Evolutionary conservation across 2,329 filamentous ascomycete genomes (phyloP).

Genomic region (Aspergillus pseudonomiae): DNA sequence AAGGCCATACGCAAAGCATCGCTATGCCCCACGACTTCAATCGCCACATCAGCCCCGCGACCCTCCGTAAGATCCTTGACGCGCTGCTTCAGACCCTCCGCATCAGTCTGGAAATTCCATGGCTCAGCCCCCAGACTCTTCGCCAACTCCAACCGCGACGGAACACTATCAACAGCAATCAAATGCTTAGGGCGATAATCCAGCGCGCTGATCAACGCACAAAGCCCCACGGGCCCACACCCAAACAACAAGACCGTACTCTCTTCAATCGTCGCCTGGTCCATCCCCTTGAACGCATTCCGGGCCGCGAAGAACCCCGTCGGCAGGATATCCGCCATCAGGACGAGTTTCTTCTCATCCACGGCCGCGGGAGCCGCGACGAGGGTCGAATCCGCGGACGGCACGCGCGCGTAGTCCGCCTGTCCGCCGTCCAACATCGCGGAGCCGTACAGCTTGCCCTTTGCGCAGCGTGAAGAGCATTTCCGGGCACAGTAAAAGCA

Average conservation of each 20-base stretch:
- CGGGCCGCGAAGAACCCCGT: constrained; percentile 23
- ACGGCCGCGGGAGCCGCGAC: constrained; percentile 70
- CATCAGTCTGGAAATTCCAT: constrained; percentile 72
- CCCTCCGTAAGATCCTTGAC: constrained; percentile 75
- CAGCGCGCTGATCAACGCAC: constrained; percentile 60
- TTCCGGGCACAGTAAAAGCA: constrained; percentile 83
- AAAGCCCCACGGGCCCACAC: constrained; percentile 22
- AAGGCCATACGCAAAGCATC: constrained; percentile 70
- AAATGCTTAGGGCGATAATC: constrained; percentile 72
- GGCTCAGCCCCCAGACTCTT: constrained; percentile 74
- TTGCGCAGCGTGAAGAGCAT: constrained; percentile 73
- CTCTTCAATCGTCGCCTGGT: constrained; percentile 4
- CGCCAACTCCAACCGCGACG: constrained; percentile 71
- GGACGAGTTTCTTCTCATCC: constrained; percentile 71
- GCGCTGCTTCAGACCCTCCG: constrained; percentile 55
- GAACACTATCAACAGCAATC: constrained; percentile 77
- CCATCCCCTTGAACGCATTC: constrained; percentile 18
- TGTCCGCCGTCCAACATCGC: constrained; percentile 72
- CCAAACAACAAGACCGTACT: constrained; percentile 23
- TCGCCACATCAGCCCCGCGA: constrained; percentile 78
- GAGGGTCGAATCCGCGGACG: constrained; percentile 75
- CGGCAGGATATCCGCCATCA: constrained; percentile 86
- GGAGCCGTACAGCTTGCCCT: constrained; percentile 71
- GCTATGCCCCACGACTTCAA: constrained; percentile 74
- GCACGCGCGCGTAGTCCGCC: constrained; percentile 79